A percentile compares a stretch with the other conserved stretches of the same genome.
Conservation (phyloP, 805 yeast genomes). For the Metschnikowia vanudenii region DNA sequence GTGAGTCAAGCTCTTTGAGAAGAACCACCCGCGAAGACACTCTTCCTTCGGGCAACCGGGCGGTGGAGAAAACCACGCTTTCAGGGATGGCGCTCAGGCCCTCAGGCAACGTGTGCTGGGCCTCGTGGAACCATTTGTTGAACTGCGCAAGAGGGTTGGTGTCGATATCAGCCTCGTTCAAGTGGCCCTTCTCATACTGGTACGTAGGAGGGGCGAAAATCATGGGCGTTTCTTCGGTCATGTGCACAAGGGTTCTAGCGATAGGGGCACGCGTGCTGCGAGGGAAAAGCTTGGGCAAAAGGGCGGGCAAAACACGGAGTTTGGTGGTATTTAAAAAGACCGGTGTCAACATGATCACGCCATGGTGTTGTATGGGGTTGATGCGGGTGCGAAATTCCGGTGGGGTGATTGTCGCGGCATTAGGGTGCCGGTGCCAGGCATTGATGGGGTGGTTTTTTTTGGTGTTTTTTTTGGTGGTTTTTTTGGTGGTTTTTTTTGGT, state of each 20-base stretch:
- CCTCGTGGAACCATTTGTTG: slow-evolving; percentile 81
- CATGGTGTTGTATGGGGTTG: too few species aligned
- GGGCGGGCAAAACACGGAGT: too few species aligned
- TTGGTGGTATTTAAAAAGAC: not conserved
- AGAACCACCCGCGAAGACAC: slow-evolving; percentile 82
- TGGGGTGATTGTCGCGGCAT: not conserved
- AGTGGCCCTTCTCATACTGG: slow-evolving; percentile 71
- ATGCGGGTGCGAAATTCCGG: too few species aligned
- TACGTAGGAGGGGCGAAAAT: slow-evolving; percentile 83
- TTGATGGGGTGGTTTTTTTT: not conserved
- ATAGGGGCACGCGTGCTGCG: too few species aligned
- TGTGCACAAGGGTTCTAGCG: not conserved
- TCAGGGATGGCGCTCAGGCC: slow-evolving; percentile 61
- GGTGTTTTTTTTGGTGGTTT: too few species aligned
- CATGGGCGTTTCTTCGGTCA: slow-evolving; percentile 27
- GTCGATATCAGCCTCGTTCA: slow-evolving; percentile 53
- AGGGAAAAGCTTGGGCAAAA: not conserved
- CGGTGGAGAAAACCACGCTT: slow-evolving; percentile 83
- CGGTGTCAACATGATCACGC: not conserved
- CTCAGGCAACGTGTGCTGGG: slow-evolving; percentile 52
- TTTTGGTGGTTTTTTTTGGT: too few species aligned
- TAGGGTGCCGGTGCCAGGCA: not conserved
- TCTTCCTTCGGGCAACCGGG: slow-evolving; percentile 84
- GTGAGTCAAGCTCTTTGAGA: slow-evolving; percentile 82
- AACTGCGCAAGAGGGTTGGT: slow-evolving; percentile 74